These are phyloP conservation scores for Malassezia equina DNA, from an alignment of 1,284 basidiomycete species.

Conservation along the genomic window DNA sequence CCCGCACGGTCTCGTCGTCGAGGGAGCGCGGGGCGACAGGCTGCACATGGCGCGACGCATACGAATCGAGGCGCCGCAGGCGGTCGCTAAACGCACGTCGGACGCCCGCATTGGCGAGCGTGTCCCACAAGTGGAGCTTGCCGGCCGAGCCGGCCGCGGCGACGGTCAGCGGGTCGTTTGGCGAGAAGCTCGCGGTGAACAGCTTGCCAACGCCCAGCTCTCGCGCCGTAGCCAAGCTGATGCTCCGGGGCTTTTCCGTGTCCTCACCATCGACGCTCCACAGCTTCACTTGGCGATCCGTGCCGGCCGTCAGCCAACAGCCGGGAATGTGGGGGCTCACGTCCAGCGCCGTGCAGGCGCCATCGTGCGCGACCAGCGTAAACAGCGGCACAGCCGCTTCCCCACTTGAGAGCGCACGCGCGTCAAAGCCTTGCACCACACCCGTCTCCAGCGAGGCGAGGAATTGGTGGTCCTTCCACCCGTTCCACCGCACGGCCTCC, in stretches of 20 bases:
- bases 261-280: slow-evolving; percentile 71
- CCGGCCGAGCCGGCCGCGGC: slow-evolving; percentile 89
- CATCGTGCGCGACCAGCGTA: slow-evolving; percentile 86
- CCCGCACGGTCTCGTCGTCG: not conserved
- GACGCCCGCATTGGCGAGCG: slow-evolving; percentile 47
- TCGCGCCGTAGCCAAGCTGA: slow-evolving; percentile 75
- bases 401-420: slow-evolving; percentile 61
- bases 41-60: not conserved
- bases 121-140: slow-evolving; percentile 86
- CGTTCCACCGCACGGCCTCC: slow-evolving; percentile 89
- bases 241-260: slow-evolving; percentile 39
- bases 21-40: not conserved
- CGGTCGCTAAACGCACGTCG: slow-evolving; percentile 48
- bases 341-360: slow-evolving; percentile 82
- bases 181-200: slow-evolving; percentile 79
- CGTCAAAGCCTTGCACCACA: slow-evolving; percentile 69
- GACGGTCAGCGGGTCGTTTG: slow-evolving; percentile 84
- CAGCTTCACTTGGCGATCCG: slow-evolving; percentile 70
- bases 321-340: slow-evolving; percentile 83
- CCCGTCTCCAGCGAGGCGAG: slow-evolving; percentile 57
- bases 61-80: slow-evolving; percentile 20
- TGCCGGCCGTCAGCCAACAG: slow-evolving; percentile 81
- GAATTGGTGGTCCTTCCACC: slow-evolving; percentile 76
- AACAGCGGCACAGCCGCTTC: slow-evolving; percentile 54
- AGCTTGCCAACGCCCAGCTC: slow-evolving; percentile 96